Percentiles rank a stretch among this genome's conserved stretches.
These are phyloP conservation scores for Dianthus caryophyllus DNA, from an alignment of 148 eudicot species.

Conservation along the genomic window DNA sequence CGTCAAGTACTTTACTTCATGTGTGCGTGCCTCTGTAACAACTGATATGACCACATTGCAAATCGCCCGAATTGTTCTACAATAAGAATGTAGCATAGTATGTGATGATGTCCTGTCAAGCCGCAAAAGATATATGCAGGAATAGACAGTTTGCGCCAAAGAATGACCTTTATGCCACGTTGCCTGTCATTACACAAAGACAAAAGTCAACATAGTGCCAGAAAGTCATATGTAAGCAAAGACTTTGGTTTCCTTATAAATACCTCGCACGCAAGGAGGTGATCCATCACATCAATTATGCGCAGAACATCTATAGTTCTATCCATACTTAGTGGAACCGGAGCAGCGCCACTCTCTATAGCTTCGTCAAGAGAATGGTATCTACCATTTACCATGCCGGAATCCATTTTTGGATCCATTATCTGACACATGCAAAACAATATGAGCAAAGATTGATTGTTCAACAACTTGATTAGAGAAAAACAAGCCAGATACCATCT, in stretches of 20 bases:
- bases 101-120: slow-evolving; percentile 83
- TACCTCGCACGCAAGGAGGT: slow-evolving; percentile 97
- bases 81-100: slow-evolving; percentile 74
- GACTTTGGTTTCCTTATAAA: slow-evolving; percentile 9
- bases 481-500: background rate
- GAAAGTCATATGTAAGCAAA: background rate
- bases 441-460: background rate
- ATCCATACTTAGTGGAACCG: slow-evolving; percentile 78
- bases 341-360: slow-evolving; percentile 93
- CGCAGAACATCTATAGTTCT: slow-evolving; percentile 62
- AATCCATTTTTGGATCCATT: slow-evolving; percentile 99
- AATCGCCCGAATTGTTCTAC: slow-evolving; percentile 67
- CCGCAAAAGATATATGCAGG: slow-evolving; percentile 86
- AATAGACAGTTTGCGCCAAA: slow-evolving; percentile 87
- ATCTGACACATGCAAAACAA: slow-evolving; percentile 40
- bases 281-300: slow-evolving; percentile 83
- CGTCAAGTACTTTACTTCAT: slow-evolving; percentile 83
- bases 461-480: background rate
- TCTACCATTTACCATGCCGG: slow-evolving; percentile 72
- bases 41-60: slow-evolving; percentile 87
- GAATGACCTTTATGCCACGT: slow-evolving; percentile 99
- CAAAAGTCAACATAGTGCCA: slow-evolving; percentile 6
- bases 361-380: slow-evolving; percentile 92
- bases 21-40: slow-evolving; percentile 90
- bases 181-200: slow-evolving; percentile 59